Base-by-base conservation (phyloP, 2,329 filamentous ascomycete species). In the Didymella exigua region DNA sequence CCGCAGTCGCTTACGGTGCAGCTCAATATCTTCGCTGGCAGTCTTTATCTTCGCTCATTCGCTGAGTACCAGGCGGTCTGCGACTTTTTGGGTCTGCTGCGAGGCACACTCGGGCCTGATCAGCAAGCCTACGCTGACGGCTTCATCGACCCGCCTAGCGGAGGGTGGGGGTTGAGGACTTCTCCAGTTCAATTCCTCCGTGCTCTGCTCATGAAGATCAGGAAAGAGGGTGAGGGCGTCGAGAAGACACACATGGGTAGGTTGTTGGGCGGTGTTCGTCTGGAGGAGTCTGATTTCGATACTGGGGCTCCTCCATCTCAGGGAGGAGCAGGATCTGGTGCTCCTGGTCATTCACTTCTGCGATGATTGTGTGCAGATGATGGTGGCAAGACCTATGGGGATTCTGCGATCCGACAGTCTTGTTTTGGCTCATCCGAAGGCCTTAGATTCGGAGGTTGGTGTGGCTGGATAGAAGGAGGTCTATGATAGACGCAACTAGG, bases 21-120 rank as follows among this genome's bases (percentile, higher is more conserved):
- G 51, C 77, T 91, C 0, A 87, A 88, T 37, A 72, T 91, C 0
- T 90, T 91, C 49, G 78, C 89, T 0, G 89, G 88, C 0, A 86
- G 89, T 49, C 76, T 90, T 0, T 91, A 90, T 60, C 75, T 90
- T 9, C 69, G 67, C 0, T 79, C 77, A 0, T 83, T 78, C 37
- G 54, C 73, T 0, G 81, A 89, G 48, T 91, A 90, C 57, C 58
- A 68, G 0, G 67, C 75, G 1, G 65, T 81, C 0, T 87, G 85
- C 55, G 66, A 75, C 1, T 80, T 79, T 34, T 72, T 89, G 0
- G 82, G 85, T 0, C 63, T 89, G 0, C 70, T 76, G 0, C 76
- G 70, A 21, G 29, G 59, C 0, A 54, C 57, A 2, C 46, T 61
- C 1, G 21, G 54, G 10, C 55, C 64, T 0, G 68, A 66, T 6